Conservation (phyloP, 1,284 basidiomycete species). For the Lentinula novae-zelandiae region DNA sequence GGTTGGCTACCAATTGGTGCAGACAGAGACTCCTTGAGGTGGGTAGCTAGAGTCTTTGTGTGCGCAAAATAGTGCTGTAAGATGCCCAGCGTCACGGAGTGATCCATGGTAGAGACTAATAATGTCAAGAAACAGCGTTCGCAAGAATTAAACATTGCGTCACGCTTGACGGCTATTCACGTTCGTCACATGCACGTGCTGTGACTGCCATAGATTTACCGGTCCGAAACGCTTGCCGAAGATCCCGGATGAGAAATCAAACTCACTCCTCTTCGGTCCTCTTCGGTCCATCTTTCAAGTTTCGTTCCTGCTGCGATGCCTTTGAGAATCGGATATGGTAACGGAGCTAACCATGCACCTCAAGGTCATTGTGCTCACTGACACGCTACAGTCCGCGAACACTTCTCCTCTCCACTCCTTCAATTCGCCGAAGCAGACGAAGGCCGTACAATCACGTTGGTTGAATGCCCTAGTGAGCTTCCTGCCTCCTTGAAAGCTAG, state of each 20-base stretch:
- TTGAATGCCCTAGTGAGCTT: slow-evolving; percentile 85
- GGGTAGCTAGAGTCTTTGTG: slow-evolving; percentile 35
- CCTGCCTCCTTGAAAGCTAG: not conserved
- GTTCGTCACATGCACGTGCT: not conserved
- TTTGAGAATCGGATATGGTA: slow-evolving; percentile 45
- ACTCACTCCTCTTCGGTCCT: no score
- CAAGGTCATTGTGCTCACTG: not conserved
- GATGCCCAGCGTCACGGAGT: slow-evolving; percentile 21
- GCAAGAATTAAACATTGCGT: no score
- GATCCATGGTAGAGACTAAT: not conserved
- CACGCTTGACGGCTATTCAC: not conserved
- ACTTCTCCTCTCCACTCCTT: slow-evolving; percentile 87
- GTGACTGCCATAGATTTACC: not conserved
- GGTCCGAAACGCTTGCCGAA: no score
- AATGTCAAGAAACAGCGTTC: no score
- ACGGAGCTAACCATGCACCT: not conserved
- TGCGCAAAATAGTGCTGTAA: slow-evolving; percentile 30
- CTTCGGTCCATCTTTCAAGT: no score
- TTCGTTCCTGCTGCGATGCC: slow-evolving; percentile 25
- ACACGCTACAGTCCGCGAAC: slow-evolving; percentile 66
- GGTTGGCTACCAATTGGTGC: not conserved
- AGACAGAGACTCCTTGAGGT: slow-evolving; percentile 29
- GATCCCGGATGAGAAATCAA: no score
- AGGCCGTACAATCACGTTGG: slow-evolving; percentile 71
- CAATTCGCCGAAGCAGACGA: slow-evolving; percentile 68